phyloP scores from a whole-genome alignment of 2,329 filamentous ascomycete genomes.

The Claviceps africana region DNA sequence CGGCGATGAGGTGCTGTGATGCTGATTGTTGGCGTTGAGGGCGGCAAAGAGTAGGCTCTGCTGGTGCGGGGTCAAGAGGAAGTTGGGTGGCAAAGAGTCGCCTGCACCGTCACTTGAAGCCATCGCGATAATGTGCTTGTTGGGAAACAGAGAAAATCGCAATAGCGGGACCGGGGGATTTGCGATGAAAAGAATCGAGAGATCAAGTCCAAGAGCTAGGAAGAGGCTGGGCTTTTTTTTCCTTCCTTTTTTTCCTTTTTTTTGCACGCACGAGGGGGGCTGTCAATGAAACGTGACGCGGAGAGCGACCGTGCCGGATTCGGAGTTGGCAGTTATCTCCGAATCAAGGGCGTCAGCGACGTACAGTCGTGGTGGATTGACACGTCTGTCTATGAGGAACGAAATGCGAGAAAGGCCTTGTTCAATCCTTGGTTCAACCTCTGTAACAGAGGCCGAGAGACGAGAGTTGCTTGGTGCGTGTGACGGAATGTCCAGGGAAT shows the following conservation, averaged over 20 bases:
- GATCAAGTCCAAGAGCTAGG: neutral
- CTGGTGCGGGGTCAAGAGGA: constrained; percentile 62
- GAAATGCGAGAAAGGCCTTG: neutral
- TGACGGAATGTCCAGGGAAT: neutral
- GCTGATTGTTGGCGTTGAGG: constrained; percentile 53
- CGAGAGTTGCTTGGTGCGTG: neutral
- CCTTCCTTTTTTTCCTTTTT: no score
- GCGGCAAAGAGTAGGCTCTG: constrained; percentile 64
- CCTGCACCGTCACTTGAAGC: constrained; percentile 33
- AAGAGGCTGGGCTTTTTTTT: no score
- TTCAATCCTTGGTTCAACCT: neutral
- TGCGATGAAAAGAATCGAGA: neutral
- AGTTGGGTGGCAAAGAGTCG: constrained; percentile 33
- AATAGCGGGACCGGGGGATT: neutral
- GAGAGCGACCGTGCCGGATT: neutral
- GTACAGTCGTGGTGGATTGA: neutral
- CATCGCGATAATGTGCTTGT: constrained; percentile 21
- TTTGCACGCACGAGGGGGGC: neutral
- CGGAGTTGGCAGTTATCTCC: neutral
- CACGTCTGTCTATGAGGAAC: neutral
- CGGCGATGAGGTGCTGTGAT: constrained; percentile 19
- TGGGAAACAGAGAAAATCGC: neutral
- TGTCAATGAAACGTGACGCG: neutral
- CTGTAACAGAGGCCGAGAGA: neutral
- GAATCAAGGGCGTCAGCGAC: neutral